Conservation (phyloP, 805 yeast species). For the Starmerella ratchasimensis region DNA sequence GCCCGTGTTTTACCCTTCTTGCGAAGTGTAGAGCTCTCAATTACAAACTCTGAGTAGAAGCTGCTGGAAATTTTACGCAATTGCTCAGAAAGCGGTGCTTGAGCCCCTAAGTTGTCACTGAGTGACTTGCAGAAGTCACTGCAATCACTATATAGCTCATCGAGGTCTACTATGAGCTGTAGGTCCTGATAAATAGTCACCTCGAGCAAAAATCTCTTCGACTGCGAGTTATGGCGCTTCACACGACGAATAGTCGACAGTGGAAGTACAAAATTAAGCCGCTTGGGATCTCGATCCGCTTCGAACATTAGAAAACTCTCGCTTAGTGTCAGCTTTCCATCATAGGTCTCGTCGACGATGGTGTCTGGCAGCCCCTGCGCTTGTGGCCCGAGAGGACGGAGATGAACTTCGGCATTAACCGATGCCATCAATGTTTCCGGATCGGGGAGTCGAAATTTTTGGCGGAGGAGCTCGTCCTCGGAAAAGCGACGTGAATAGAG, state of each 20-base stretch:
- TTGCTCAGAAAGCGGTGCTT: slow-evolving; percentile 45
- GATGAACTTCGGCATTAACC: slow-evolving; percentile 24
- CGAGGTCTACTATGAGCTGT: slow-evolving; percentile 51
- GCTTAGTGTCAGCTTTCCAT: slow-evolving; percentile 61
- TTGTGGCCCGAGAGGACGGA: slow-evolving; percentile 15
- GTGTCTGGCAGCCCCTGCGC: slow-evolving; percentile 8
- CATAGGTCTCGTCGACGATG: slow-evolving; percentile 26
- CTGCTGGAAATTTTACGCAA: slow-evolving; percentile 47
- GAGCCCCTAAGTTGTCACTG: slow-evolving; percentile 46
- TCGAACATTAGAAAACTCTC: slow-evolving; percentile 63
- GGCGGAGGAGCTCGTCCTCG: slow-evolving; percentile 57
- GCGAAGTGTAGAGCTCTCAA: slow-evolving; percentile 33
- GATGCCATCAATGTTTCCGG: slow-evolving; percentile 59
- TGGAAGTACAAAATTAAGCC: slow-evolving; percentile 58
- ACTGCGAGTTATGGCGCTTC: slow-evolving; percentile 69
- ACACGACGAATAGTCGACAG: slow-evolving; percentile 69
- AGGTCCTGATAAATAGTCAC: slow-evolving; percentile 54
- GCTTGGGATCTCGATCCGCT: slow-evolving; percentile 52
- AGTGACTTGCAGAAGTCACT: slow-evolving; percentile 65
- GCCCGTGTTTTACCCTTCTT: slow-evolving; percentile 27
- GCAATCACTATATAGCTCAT: slow-evolving; percentile 64
- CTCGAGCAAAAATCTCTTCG: slow-evolving; percentile 57
- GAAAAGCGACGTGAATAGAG: slow-evolving; percentile 31
- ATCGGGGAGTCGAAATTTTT: slow-evolving; percentile 56
- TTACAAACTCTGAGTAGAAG: slow-evolving; percentile 72